phyloP scores from a whole-genome alignment of 2,329 filamentous ascomycete genomes.

The Trichoderma hamatum region DNA sequence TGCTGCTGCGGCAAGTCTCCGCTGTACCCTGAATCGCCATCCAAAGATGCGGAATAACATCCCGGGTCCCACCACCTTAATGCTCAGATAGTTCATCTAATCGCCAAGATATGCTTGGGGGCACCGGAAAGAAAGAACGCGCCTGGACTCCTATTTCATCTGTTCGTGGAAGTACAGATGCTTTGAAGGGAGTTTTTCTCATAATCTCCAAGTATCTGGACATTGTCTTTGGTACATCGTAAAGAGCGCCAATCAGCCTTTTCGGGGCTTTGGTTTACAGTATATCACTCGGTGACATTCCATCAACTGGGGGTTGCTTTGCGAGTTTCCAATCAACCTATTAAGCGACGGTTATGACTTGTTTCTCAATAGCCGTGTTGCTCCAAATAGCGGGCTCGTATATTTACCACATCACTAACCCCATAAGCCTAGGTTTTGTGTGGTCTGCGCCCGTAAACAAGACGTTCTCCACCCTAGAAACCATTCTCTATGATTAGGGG shows the following conservation, averaged over 20 bases:
- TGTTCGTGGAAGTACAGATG: background rate
- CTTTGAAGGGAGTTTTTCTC: background rate
- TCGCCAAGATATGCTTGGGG: background rate
- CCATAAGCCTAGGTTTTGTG: background rate
- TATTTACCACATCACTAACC: background rate
- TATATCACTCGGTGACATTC: background rate
- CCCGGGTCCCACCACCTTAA: too few relatives aligned
- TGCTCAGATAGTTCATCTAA: too few relatives aligned
- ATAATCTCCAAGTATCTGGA: background rate
- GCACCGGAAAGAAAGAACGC: background rate
- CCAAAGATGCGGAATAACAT: too few relatives aligned
- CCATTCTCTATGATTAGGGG: background rate
- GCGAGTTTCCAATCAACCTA: background rate
- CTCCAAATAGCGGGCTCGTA: background rate
- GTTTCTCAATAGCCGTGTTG: background rate
- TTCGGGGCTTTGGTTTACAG: background rate
- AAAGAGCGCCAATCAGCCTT: background rate
- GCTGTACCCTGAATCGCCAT: background rate
- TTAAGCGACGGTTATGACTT: background rate
- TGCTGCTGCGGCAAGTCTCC: background rate
- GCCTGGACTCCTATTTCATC: background rate
- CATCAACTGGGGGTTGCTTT: background rate
- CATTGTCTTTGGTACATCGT: background rate
- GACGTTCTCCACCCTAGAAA: too few relatives aligned
- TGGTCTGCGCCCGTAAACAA: background rate